These are phyloP conservation scores for Penicillium sumatraense DNA, from an alignment of 2,329 filamentous ascomycete genomes.

Conservation along the genomic window DNA sequence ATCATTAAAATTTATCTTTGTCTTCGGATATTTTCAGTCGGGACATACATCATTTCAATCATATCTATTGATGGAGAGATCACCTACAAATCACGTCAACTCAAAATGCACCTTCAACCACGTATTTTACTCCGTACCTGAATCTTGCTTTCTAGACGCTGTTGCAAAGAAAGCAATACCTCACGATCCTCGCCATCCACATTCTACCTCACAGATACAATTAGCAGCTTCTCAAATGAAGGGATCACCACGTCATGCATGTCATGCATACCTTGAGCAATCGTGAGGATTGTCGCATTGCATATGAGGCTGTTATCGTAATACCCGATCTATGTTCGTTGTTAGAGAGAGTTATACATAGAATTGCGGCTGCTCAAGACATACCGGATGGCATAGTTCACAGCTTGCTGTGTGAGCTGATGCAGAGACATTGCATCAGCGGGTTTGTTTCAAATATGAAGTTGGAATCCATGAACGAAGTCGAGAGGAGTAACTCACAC, in stretches of 20 bases:
- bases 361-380: constrained; percentile 21
- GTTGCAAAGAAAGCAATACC: constrained; percentile 74
- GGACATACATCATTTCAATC: constrained; percentile 78
- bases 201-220: constrained; percentile 47
- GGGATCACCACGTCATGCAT: not conserved
- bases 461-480: not conserved
- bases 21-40: constrained; percentile 4
- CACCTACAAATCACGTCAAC: constrained; percentile 57
- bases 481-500: constrained; percentile 48
- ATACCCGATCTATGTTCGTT: constrained; percentile 67
- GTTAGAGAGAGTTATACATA: constrained; percentile 10
- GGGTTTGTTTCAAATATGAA: constrained; percentile 23
- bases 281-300: constrained; percentile 78
- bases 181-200: constrained; percentile 73
- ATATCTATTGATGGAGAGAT: constrained; percentile 90
- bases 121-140: constrained; percentile 56
- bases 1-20: not conserved
- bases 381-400: constrained; percentile 85
- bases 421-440: constrained; percentile 21
- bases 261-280: constrained; percentile 64
- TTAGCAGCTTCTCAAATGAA: constrained; percentile 9
- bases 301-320: constrained; percentile 81
- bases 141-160: constrained; percentile 82
- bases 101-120: not conserved
- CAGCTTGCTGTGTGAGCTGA: constrained; percentile 74